Base-by-base conservation (phyloP, 2,329 filamentous ascomycete species). In the Aureobasidium sp. region DNA sequence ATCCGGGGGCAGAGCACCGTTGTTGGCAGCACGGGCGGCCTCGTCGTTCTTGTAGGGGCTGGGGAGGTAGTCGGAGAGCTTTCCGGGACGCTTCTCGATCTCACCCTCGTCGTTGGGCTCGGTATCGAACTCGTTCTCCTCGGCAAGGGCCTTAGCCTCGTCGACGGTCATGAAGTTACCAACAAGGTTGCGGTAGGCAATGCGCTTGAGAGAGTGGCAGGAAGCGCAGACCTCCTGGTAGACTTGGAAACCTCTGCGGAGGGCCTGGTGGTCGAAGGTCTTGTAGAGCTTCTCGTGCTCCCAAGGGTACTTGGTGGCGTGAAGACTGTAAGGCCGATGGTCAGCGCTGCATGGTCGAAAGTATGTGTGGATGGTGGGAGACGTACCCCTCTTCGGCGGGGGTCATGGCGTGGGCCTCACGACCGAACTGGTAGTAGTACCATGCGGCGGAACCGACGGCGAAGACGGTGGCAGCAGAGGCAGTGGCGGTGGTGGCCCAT, bases 191-290 rank as follows among this genome's bases (percentile, higher is more conserved):
- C 94, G 91, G 85, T 95, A 99, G 64, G 94, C 93, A 64, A 99
- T 86, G 82, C 94, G 90, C 78, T 83, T 87, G 67, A 99, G 87
- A 66, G 94, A 99, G 84, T 99, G 94, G 86, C 94, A 99, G 71
- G 91, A 91, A 65, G 92, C 87, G 84, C 94, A 99, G 73, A 99
- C 94, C 81, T 99, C 94, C 70, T 88, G 91, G 84, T 99, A 99
- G 75, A 99, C 94, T 81, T 96, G 92, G 87, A 97, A 99, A 80
- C 94, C 94, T 82, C 94, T 92, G 78, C 94, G 94, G 69, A 99
- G 91, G 90, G 91, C 88, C 79, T 89, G 87, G 80, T 97, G 93
- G 74, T 99, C 94, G 76, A 93, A 99, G 70, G 94, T 97, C 85
- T 96, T 97, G 78, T 86, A 82, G 84, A 87, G 91, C 80, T 94